Evolutionary conservation across 2,329 filamentous ascomycete species (phyloP).

Genomic region (Amauroascus verrucosus): DNA sequence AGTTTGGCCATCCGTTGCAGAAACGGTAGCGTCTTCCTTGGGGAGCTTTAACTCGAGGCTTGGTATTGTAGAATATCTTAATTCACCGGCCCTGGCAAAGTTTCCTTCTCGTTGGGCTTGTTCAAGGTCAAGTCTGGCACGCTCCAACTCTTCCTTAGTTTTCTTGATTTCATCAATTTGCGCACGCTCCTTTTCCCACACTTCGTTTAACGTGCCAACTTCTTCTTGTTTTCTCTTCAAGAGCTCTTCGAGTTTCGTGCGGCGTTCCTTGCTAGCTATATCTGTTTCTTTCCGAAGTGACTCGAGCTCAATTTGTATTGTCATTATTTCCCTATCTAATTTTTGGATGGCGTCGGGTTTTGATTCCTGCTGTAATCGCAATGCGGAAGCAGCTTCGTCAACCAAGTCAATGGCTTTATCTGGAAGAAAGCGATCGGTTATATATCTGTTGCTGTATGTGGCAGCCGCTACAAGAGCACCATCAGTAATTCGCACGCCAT

Average conservation of each 20-base stretch:
- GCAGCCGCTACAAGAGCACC: constrained; percentile 84
- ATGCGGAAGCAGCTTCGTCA: constrained; percentile 83
- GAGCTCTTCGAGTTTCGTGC: constrained; percentile 71
- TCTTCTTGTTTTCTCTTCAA: constrained; percentile 69
- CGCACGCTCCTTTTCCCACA: constrained; percentile 81
- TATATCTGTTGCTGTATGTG: constrained; percentile 87
- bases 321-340: constrained; percentile 91
- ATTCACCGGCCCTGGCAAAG: constrained; percentile 80
- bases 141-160: constrained; percentile 78
- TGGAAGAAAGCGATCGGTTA: constrained; percentile 88
- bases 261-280: constrained; percentile 72
- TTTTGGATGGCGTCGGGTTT: constrained; percentile 91
- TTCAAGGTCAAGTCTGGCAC: constrained; percentile 73
- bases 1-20: constrained; percentile 39
- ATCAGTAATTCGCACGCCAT: constrained; percentile 90
- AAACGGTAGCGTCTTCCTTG: constrained; percentile 50
- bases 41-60: constrained; percentile 67
- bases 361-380: constrained; percentile 88
- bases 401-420: constrained; percentile 97
- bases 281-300: constrained; percentile 91
- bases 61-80: constrained; percentile 82
- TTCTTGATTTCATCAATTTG: constrained; percentile 83
- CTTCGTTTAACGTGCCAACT: constrained; percentile 60
- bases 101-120: constrained; percentile 78
- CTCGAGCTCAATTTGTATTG: constrained; percentile 91